Percentiles rank a stretch among this genome's conserved stretches.
phyloP scores from a whole-genome alignment of 2,329 filamentous ascomycete species.

The Aspergillus aculeatinus region DNA sequence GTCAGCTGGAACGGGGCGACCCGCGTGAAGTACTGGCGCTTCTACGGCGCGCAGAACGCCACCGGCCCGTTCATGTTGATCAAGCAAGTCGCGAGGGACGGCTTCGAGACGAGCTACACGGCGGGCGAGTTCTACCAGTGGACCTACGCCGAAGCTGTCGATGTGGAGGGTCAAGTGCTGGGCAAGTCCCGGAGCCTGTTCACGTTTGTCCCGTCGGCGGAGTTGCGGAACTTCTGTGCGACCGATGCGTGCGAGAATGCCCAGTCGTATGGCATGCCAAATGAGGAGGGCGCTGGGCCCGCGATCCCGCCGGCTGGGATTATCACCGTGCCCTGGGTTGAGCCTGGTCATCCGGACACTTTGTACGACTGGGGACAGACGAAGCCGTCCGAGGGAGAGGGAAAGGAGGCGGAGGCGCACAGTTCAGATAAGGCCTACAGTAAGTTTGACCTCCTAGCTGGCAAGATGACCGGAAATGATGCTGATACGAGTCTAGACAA shows the following conservation, averaged over 20 bases:
- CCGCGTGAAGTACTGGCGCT: slow-evolving; percentile 36
- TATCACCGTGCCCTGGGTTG: slow-evolving; percentile 35
- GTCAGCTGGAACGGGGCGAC: slow-evolving; percentile 46
- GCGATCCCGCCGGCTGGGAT: slow-evolving; percentile 32
- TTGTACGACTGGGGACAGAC: slow-evolving; percentile 19
- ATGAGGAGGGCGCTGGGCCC: slow-evolving; percentile 26
- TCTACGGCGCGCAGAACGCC: slow-evolving; percentile 34
- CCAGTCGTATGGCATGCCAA: slow-evolving; percentile 29
- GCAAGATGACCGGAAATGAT: not conserved
- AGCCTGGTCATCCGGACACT: slow-evolving; percentile 26
- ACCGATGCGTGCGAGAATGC: slow-evolving; percentile 32
- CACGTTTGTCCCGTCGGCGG: slow-evolving; percentile 39
- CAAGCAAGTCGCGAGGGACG: slow-evolving; percentile 31
- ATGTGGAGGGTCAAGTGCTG: slow-evolving; percentile 31
- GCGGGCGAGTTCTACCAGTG: slow-evolving; percentile 30
- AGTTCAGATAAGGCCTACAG: slow-evolving; percentile 8
- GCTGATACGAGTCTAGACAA: slow-evolving; percentile 3
- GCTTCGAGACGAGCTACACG: slow-evolving; percentile 41
- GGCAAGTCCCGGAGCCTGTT: slow-evolving; percentile 34
- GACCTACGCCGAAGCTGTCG: slow-evolving; percentile 39
- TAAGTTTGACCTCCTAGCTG: slow-evolving; percentile 7
- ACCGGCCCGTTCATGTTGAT: slow-evolving; percentile 34
- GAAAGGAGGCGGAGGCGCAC: not conserved
- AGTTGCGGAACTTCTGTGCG: slow-evolving; percentile 33
- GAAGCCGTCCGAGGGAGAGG: not conserved